Evolutionary conservation across 768 basidiomycete species (phyloP).

Genomic region (Naganishia kalamii): DNA sequence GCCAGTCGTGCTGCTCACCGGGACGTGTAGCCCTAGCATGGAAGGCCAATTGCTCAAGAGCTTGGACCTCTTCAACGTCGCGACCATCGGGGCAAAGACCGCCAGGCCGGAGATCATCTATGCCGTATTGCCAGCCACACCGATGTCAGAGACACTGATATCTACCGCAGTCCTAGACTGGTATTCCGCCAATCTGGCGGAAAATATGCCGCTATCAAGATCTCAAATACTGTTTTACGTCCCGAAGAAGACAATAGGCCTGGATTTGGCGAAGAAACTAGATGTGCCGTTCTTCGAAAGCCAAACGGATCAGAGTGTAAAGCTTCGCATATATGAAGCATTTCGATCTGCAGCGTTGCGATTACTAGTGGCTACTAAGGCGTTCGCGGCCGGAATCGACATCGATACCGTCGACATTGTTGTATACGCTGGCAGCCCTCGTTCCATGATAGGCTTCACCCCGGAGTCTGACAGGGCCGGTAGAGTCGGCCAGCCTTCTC

Average conservation of each 20-base stretch:
- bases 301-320: not conserved
- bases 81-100: not conserved
- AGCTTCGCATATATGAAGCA: not conserved
- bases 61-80: not conserved
- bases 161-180: not conserved
- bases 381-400: not conserved
- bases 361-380: not conserved
- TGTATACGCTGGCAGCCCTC: not conserved
- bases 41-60: not conserved
- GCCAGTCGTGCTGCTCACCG: not conserved
- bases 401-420: not conserved
- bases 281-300: not conserved
- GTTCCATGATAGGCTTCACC: not conserved
- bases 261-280: not conserved
- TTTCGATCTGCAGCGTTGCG: not conserved
- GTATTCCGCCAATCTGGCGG: not conserved
- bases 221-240: not conserved
- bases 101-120: not conserved
- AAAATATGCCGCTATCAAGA: not conserved
- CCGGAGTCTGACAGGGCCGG: not conserved
- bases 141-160: not conserved
- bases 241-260: not conserved
- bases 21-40: not conserved
- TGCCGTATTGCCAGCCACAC: not conserved
- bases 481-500: not conserved